phyloP scores from a whole-genome alignment of 306 rosid species.

The Ormosia emarginata region DNA sequence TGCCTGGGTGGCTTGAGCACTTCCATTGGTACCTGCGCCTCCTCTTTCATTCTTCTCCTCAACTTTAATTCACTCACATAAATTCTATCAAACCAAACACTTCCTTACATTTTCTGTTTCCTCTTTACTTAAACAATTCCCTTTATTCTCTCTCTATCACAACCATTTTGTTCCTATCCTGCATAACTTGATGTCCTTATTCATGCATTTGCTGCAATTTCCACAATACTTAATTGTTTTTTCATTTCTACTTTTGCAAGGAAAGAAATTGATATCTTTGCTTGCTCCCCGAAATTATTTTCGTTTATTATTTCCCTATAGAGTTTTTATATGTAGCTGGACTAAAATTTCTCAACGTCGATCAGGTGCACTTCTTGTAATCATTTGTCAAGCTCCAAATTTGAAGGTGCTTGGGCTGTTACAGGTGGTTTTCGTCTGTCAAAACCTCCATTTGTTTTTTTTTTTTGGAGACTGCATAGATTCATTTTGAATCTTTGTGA shows the following conservation, averaged over 20 bases:
- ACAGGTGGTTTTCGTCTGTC: constrained; percentile 51
- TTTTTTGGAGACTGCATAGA: not conserved
- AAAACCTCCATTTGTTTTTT: not conserved
- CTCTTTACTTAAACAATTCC: not conserved
- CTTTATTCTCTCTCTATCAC: not conserved
- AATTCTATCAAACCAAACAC: not conserved
- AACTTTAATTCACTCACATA: not conserved
- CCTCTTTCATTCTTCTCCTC: not conserved
- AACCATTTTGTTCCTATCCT: not conserved
- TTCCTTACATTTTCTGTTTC: not conserved
- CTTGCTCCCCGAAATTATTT: not conserved
- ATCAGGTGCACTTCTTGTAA: constrained; percentile 87
- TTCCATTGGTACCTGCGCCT: constrained; percentile 67
- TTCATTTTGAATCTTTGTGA: not conserved
- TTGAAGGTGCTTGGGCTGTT: constrained; percentile 89
- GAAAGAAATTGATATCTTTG: not conserved
- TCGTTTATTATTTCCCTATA: not conserved
- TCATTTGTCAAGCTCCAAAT: constrained; percentile 71
- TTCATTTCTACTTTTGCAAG: not conserved
- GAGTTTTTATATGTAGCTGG: constrained; percentile 6
- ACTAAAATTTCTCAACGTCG: constrained; percentile 27
- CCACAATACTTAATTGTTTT: not conserved
- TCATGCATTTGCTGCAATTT: not conserved
- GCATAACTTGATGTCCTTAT: too few relatives aligned
- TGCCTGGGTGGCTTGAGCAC: constrained; percentile 88